A percentile compares a stretch with the other conserved stretches of the same genome.
Conservation (phyloP, 305 asterid species). For the Fraxinus latifolia region DNA sequence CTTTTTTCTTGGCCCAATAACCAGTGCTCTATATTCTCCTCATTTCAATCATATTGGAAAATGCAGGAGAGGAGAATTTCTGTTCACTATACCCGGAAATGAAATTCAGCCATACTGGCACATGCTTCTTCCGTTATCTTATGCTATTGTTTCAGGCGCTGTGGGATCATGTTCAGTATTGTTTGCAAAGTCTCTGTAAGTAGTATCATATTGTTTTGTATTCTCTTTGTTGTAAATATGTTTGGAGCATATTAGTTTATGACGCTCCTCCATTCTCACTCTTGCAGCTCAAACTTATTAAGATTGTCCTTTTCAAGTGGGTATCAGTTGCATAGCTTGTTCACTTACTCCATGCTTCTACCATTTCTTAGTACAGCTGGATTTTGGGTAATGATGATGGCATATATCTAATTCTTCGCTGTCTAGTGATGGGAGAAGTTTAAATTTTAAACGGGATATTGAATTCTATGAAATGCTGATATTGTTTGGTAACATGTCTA, state of each 20-base stretch:
- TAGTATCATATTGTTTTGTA: constrained; percentile 22
- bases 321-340: constrained; percentile 90
- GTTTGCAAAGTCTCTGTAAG: constrained; percentile 94
- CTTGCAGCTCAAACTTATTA: constrained; percentile 80
- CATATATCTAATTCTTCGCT: constrained; percentile 17
- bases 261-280: constrained; percentile 20
- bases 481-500: constrained; percentile 27
- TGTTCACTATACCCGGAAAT: constrained; percentile 57
- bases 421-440: constrained; percentile 11
- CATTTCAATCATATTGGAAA: constrained; percentile 28
- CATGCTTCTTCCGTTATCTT: constrained; percentile 88
- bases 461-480: constrained; percentile 16
- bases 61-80: constrained; percentile 75
- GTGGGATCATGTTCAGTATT: constrained; percentile 91
- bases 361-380: constrained; percentile 91
- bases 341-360: constrained; percentile 85
- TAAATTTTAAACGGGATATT: constrained; percentile 11
- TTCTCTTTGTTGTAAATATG: constrained; percentile 21
- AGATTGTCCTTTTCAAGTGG: constrained; percentile 78
- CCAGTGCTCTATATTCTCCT: constrained; percentile 9
- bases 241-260: constrained; percentile 21
- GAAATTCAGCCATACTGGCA: constrained; percentile 75
- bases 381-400: constrained; percentile 65
- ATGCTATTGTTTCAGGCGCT: constrained; percentile 96
- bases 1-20: constrained; percentile 12